Percentiles rank a stretch among this genome's conserved stretches.
Conservation (phyloP, 1,284 basidiomycete species). For the Earliella scabrosa region DNA sequence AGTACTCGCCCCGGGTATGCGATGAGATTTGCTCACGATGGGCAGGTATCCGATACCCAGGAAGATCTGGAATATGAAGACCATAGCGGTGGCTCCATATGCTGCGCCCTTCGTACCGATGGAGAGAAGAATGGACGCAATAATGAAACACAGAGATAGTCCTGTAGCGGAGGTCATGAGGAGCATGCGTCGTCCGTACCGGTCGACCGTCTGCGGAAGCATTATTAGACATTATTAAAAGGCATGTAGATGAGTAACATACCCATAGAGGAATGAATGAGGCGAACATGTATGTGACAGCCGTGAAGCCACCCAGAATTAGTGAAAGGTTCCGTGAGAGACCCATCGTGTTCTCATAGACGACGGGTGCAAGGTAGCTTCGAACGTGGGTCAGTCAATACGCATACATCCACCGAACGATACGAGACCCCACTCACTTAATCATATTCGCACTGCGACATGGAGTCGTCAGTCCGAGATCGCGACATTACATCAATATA, state of each 20-base stretch:
- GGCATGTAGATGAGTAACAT: background rate
- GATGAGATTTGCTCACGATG: slow-evolving; percentile 34
- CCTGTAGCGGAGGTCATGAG: slow-evolving; percentile 46
- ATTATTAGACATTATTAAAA: background rate
- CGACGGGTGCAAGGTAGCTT: slow-evolving; percentile 46
- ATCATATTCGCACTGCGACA: slow-evolving; percentile 20
- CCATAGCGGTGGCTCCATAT: slow-evolving; percentile 26
- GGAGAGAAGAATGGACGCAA: slow-evolving; percentile 25
- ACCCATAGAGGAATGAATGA: slow-evolving; percentile 50
- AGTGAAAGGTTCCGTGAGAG: slow-evolving; percentile 45
- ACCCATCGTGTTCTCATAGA: slow-evolving; percentile 50
- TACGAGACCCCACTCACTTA: slow-evolving; percentile 2
- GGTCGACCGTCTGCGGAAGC: slow-evolving; percentile 42
- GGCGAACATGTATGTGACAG: slow-evolving; percentile 47
- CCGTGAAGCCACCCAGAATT: slow-evolving; percentile 44
- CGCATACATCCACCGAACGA: too few species aligned
- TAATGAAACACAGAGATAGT: slow-evolving; percentile 33
- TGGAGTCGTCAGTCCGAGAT: background rate
- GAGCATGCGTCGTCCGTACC: slow-evolving; percentile 42
- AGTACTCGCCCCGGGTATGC: too few species aligned
- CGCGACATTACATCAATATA: background rate
- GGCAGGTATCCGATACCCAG: slow-evolving; percentile 45
- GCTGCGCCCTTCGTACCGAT: slow-evolving; percentile 18
- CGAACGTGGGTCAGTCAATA: background rate
- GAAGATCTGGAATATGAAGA: slow-evolving; percentile 45